Percentiles rank a stretch among this genome's conserved stretches.
These are phyloP conservation scores for Dovyalis caffra DNA, from an alignment of 345 rosid species.

Conservation along the genomic window DNA sequence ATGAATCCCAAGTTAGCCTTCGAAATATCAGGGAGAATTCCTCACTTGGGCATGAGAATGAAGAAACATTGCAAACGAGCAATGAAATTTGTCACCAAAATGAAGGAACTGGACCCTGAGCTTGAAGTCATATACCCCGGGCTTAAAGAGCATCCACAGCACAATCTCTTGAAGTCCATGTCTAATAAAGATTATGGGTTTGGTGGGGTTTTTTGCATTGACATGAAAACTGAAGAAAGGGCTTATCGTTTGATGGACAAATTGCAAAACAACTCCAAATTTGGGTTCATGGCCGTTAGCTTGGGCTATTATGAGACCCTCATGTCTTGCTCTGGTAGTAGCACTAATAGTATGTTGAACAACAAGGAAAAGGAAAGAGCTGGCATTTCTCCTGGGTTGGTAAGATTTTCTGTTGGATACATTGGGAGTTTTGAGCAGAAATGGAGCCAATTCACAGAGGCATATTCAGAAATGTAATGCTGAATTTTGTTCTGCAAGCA, in stretches of 20 bases:
- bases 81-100: conserved; percentile 55
- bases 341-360: conserved; percentile 88
- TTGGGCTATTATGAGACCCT: conserved; percentile 91
- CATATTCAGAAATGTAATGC: conserved; percentile 53
- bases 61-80: conserved; percentile 83
- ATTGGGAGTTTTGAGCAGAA: conserved; percentile 82
- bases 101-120: conserved; percentile 74
- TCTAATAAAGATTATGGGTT: conserved; percentile 73
- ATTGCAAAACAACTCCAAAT: conserved; percentile 68
- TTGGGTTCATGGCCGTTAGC: conserved; percentile 95
- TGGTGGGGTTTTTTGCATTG: conserved; percentile 75
- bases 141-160: conserved; percentile 76
- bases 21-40: conserved; percentile 79
- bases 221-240: conserved; percentile 83
- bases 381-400: conserved; percentile 89
- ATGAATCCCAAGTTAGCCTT: conserved; percentile 96
- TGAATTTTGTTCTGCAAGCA: not conserved
- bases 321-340: conserved; percentile 93
- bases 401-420: conserved; percentile 85
- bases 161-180: conserved; percentile 53
- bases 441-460: conserved; percentile 84
- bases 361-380: conserved; percentile 66
- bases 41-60: conserved; percentile 83
- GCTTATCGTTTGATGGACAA: conserved; percentile 74
- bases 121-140: conserved; percentile 84